These are phyloP conservation scores for Anastatica hierochuntica DNA, from an alignment of 345 rosid species.

Conservation along the genomic window DNA sequence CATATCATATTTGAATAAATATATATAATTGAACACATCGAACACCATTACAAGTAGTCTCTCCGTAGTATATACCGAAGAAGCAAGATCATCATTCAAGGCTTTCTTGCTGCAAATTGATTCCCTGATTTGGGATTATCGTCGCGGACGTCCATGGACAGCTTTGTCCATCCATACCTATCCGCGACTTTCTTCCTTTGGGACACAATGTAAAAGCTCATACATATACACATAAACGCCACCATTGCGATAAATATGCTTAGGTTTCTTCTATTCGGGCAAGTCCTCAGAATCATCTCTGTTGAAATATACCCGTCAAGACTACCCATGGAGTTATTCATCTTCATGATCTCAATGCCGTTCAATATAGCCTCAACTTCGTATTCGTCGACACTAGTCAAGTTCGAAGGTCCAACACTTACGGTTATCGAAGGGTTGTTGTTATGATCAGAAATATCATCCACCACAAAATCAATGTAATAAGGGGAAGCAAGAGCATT, in stretches of 20 bases:
- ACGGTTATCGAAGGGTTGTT: slow-evolving; percentile 23
- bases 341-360: slow-evolving; percentile 85
- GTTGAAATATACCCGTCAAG: slow-evolving; percentile 49
- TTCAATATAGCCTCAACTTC: slow-evolving; percentile 63
- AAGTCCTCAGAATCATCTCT: slow-evolving; percentile 39
- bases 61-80: slow-evolving; percentile 38
- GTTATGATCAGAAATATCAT: slow-evolving; percentile 17
- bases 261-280: slow-evolving; percentile 35
- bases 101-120: slow-evolving; percentile 24
- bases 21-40: too few relatives aligned
- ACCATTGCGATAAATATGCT: slow-evolving; percentile 44
- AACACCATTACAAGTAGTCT: too few relatives aligned
- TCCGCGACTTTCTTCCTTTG: slow-evolving; percentile 34
- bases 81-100: slow-evolving; percentile 37
- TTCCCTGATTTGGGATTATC: slow-evolving; percentile 23
- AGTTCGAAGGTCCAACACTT: slow-evolving; percentile 66
- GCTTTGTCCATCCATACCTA: slow-evolving; percentile 44
- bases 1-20: too few relatives aligned
- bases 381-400: slow-evolving; percentile 33
- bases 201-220: slow-evolving; percentile 37
- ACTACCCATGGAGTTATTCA: slow-evolving; percentile 81
- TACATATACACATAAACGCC: slow-evolving; percentile 52
- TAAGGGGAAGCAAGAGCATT: slow-evolving; percentile 62
- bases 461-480: slow-evolving; percentile 63
- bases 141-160: slow-evolving; percentile 42